A percentile compares a stretch with the other conserved stretches of the same genome.
Evolutionary conservation across 768 basidiomycete genomes (phyloP).

Genomic region (Guyanaporus albipodus): DNA sequence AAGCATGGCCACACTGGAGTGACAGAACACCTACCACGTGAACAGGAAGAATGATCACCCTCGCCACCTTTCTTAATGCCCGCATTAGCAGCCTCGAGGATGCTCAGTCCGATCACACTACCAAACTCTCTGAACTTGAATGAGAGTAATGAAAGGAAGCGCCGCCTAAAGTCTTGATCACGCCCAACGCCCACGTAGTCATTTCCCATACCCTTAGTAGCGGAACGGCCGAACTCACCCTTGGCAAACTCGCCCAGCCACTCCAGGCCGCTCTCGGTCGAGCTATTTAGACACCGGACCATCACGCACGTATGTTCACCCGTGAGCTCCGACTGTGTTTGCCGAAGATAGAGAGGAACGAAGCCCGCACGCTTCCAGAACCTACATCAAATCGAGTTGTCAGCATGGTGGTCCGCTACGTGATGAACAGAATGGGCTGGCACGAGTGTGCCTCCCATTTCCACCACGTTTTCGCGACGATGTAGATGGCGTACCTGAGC

Average conservation of each 20-base stretch:
- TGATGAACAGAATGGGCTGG: not conserved
- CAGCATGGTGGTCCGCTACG: not conserved
- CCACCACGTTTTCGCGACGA: not conserved
- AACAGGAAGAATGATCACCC: constrained; percentile 25
- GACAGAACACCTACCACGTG: constrained; percentile 24
- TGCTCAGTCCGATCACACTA: constrained; percentile 78
- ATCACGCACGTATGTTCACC: constrained; percentile 97
- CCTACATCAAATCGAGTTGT: constrained; percentile 30
- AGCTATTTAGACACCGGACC: constrained; percentile 80
- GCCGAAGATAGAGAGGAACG: constrained; percentile 87
- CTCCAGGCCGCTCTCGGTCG: constrained; percentile 54
- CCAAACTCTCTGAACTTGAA: constrained; percentile 96
- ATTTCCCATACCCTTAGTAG: not conserved
- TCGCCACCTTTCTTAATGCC: constrained; percentile 48
- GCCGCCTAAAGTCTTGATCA: constrained; percentile 93
- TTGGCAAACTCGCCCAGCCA: constrained; percentile 90
- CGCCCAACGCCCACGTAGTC: constrained; percentile 3
- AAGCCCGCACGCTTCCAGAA: constrained; percentile 98
- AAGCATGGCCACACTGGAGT: not conserved
- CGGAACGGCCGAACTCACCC: constrained; percentile 42
- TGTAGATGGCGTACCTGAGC: constrained; percentile 48
- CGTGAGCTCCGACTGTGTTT: constrained; percentile 91
- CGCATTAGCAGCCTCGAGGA: constrained; percentile 79
- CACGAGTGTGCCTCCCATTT: not conserved
- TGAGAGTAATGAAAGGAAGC: constrained; percentile 86